These are phyloP conservation scores for maize (Zea mays) DNA, from an alignment of 176 grass and related monocot species.

Conservation along the genomic window Zm-B73-REFERENCE-NAM-5.0 NC_050103.1:105413001-105413500, in stretches of 20 bases:
- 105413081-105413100: constrained; percentile 85
- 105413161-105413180: constrained; percentile 46
- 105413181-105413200: background rate
- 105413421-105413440: no score
- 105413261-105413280: background rate
- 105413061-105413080: constrained; percentile 46
- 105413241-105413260: background rate
- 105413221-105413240: background rate
- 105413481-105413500: no score
- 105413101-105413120: constrained; percentile 79
- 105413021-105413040: constrained; percentile 53
- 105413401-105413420: no score
- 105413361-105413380: no score
- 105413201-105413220: background rate
- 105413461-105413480: no score
- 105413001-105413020: constrained; percentile 47
- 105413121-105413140: constrained; percentile 96
- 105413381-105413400: no score
- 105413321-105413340: no score
- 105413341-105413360: no score
- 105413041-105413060: background rate
- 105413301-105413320: no score
- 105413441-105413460: no score
- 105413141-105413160: constrained; percentile 99
- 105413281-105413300: no score